These are phyloP conservation scores for Eucalyptus guilfoylei DNA, from an alignment of 345 rosid genomes.

Conservation along the genomic window DNA sequence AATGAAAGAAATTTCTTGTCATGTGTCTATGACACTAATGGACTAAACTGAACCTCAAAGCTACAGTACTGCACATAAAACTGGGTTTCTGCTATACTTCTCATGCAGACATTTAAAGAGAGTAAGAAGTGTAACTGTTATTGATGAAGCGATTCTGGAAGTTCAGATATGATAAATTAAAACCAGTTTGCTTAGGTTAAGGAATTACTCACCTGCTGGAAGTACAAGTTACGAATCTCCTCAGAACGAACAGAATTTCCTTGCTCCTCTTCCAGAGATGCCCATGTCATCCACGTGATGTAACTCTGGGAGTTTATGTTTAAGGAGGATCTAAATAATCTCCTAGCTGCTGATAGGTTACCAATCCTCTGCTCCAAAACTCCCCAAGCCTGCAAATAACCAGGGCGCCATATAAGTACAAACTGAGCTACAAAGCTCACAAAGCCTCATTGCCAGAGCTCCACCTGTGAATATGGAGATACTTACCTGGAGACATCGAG, in stretches of 20 bases:
- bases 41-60: not conserved
- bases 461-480: not conserved
- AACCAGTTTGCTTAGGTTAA: not conserved
- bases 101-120: not conserved
- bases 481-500: conserved; percentile 84
- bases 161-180: not conserved
- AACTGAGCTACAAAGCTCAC: not conserved
- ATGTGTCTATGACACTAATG: not conserved
- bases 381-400: conserved; percentile 73
- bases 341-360: conserved; percentile 74
- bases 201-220: conserved; percentile 71
- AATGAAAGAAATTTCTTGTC: not conserved
- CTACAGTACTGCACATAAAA: not conserved
- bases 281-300: conserved; percentile 99
- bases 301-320: conserved; percentile 83
- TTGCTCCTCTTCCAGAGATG: conserved; percentile 87
- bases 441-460: not conserved
- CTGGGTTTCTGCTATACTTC: not conserved
- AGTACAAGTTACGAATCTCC: conserved; percentile 85
- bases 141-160: not conserved
- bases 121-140: not conserved
- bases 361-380: conserved; percentile 89
- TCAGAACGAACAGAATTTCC: conserved; percentile 89
- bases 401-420: not conserved
- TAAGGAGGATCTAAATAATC: conserved; percentile 79